Percentiles rank a stretch among this genome's conserved stretches.
These are phyloP conservation scores for Logfia minima DNA, from an alignment of 129 eudicot species.

Conservation along the genomic window DNA sequence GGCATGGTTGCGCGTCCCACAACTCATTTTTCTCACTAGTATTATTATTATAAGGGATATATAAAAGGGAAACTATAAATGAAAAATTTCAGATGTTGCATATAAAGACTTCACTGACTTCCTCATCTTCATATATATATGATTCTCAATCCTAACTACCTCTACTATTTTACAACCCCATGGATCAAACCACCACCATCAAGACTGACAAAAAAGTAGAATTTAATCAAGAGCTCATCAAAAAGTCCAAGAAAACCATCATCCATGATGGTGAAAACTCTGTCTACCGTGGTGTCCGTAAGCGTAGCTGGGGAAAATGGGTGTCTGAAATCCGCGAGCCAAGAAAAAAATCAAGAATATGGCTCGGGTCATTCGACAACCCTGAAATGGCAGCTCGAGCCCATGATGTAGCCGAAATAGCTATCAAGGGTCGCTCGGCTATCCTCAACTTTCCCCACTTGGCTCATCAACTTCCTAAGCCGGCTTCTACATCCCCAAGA, in stretches of 20 bases:
- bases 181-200: background rate
- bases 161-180: background rate
- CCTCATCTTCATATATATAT: background rate
- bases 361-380: conserved; percentile 31
- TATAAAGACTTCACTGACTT: background rate
- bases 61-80: too few species aligned
- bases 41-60: background rate
- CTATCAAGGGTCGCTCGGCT: conserved; percentile 28
- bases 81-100: too few species aligned
- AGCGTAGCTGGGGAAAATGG: conserved; percentile 34
- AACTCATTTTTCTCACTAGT: too few species aligned
- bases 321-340: conserved; percentile 29
- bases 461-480: conserved; percentile 24
- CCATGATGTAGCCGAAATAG: conserved; percentile 30
- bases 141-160: background rate
- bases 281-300: conserved; percentile 23
- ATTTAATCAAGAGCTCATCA: background rate
- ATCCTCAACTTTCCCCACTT: conserved; percentile 32
- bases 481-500: conserved; percentile 18
- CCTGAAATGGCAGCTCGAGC: conserved; percentile 34
- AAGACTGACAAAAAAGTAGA: background rate
- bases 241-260: conserved; percentile 10
- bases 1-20: too few species aligned
- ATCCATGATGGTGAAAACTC: background rate
- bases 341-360: conserved; percentile 25